Base-by-base conservation (phyloP, 768 basidiomycete species). In the Sistotremastrum niveocremeum region DNA sequence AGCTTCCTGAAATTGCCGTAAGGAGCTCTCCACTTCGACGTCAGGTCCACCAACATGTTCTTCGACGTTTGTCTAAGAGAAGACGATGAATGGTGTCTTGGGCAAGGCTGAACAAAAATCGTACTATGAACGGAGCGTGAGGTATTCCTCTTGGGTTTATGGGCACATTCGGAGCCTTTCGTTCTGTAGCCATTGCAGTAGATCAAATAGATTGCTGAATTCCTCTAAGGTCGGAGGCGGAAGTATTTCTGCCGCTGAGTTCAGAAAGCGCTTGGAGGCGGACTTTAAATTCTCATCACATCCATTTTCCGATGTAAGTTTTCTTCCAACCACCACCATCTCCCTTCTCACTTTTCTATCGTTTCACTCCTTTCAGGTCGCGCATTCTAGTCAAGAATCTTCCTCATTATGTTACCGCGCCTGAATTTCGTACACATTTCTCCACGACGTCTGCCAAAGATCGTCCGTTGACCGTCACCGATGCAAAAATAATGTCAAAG, bases 131-230 rank as follows among this genome's bases (percentile, higher is more conserved):
- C 0, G 88, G 87, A 3, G 94, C 93, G 62, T 84, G 82, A 28
- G 94, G 94, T 44, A 98, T 98, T 4, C 94, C 94, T 44, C 94
- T 70, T 0, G 90, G 81, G 52, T 93, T 98, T 57, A 66, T 59
- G 57, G 38, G 52, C 12, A 49, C 11, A 12, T 39, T 41, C 12
- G 41, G 44, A 20, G 20, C 20, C 20, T 20, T 20, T 20, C 20
- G 20, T 20, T 20, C 20, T n/a, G 46, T 33, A 6, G 56, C 51
- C 56, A 55, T 56, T 39, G 34, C 9, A 33, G 32, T 39, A 20
- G 46, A 46, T 42, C 41, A 10, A 20, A 20, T 20, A 20, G 20
- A 20, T 20, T 20, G 20, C 20, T 20, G 20, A 20, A 20, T 20
- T 20, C 20, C 20, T 20, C 20, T 20, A 20, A 20, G 20, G 20